Conservation (phyloP, 495 filamentous ascomycete genomes). For the Penicillium diatomitis region DNA sequence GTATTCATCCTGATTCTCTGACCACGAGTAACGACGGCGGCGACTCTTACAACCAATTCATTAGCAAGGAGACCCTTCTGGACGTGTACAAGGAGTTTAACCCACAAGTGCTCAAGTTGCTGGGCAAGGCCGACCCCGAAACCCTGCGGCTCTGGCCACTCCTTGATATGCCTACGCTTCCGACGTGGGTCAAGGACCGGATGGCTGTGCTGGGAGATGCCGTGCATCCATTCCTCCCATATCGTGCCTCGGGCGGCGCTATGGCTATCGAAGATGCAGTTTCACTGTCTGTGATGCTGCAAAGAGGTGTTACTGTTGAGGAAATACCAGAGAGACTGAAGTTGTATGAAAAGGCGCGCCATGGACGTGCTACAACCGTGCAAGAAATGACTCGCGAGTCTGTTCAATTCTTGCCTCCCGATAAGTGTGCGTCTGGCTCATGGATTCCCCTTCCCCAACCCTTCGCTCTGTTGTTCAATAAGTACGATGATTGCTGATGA, state of each 20-base stretch:
- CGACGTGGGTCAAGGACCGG: slow-evolving; percentile 40
- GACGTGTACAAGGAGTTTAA: slow-evolving; percentile 44
- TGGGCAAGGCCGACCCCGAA: slow-evolving; percentile 39
- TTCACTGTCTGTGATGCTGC: slow-evolving; percentile 44
- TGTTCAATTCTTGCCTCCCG: slow-evolving; percentile 12
- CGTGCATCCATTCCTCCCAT: slow-evolving; percentile 52
- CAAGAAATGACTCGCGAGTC: slow-evolving; percentile 41
- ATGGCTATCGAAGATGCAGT: slow-evolving; percentile 56
- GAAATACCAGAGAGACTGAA: slow-evolving; percentile 45
- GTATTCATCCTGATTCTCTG: slow-evolving; percentile 44
- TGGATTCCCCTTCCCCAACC: no score
- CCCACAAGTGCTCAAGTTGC: slow-evolving; percentile 31
- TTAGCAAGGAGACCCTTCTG: slow-evolving; percentile 35
- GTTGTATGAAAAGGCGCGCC: slow-evolving; percentile 48
- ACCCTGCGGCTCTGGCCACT: slow-evolving; percentile 50
- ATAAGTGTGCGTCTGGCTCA: slow-evolving; percentile 9
- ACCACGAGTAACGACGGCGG: slow-evolving; percentile 19
- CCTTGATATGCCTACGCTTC: slow-evolving; percentile 48
- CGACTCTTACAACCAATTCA: slow-evolving; percentile 40
- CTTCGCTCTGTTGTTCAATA: no score
- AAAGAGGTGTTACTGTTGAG: slow-evolving; percentile 21
- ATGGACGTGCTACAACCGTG: slow-evolving; percentile 43
- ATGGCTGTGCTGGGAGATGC: slow-evolving; percentile 53
- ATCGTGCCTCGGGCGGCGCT: slow-evolving; percentile 46
- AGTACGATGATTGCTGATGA: not conserved